Base-by-base conservation (phyloP, 495 filamentous ascomycete genomes). In the Penicillium taxi region DNA sequence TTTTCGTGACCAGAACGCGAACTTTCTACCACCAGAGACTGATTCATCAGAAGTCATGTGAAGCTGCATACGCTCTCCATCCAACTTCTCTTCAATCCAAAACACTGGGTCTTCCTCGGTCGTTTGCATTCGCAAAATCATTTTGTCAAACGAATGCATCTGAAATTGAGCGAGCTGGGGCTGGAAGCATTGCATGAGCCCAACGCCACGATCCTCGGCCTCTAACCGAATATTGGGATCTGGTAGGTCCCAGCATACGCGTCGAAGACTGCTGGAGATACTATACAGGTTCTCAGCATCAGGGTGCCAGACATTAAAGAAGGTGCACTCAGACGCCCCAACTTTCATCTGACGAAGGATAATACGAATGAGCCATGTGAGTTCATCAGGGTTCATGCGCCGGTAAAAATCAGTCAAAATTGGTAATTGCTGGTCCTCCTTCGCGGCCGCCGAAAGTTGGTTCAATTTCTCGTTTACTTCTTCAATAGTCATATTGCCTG, bases 61-160 rank as follows among this genome's bases (percentile, higher is more conserved):
- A 47, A 98, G 69, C 61, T 98, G 91, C 83, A 98, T 94, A 31
- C 91, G 72, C 63, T 98, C 91, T 5, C 91, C 91, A 50, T 98
- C 91, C 11, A 98, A 67, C 59, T 98, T 98, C 66, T 98, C 91
- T 54, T 98, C 91, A 24, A 96, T 90, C 88, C 88, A 98, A 50
- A 95, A 96, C 16, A 77, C 71, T 6, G 73, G 64, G 28, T 89
- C 78, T 3, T 84, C 76, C 31, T 82, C 76, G 1, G 75, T 83
- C 0, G 70, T 66, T 14, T 71, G 67, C 72, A 98, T 77, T 22
- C 76, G 77, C 9, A 70, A 63, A 17, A 94, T 77, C 70, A 94
- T 83, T 40, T 80, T 82, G n/a, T 83, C 75, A 47, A 96, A 81
- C 3, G 80, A 81, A 30, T 86, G 72, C 76, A 86, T 88, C 61